phyloP scores from a whole-genome alignment of 257 asterid genomes.

The Misopates orontium region DNA sequence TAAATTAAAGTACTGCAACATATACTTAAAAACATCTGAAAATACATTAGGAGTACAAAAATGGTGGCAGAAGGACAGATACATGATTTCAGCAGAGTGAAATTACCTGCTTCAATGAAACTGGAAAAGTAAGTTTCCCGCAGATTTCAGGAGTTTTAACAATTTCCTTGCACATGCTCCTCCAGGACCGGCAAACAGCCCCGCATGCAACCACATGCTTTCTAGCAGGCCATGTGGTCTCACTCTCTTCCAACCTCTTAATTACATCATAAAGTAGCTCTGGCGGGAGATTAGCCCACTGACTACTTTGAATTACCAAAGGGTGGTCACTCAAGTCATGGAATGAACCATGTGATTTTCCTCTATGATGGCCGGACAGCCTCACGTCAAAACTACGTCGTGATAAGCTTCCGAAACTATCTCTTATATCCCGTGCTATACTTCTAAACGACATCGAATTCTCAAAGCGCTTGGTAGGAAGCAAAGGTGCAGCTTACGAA shows the following conservation, averaged over 20 bases:
- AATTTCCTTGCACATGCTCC: constrained; percentile 81
- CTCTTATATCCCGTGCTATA: constrained; percentile 86
- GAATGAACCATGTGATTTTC: constrained; percentile 71
- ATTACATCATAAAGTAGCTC: constrained; percentile 86
- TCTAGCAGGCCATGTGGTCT: constrained; percentile 91
- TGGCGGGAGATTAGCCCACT: constrained; percentile 94
- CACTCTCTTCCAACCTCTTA: constrained; percentile 88
- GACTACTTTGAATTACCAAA: constrained; percentile 59
- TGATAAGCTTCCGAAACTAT: constrained; percentile 85
- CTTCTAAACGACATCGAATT: constrained; percentile 86
- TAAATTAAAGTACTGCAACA: background rate
- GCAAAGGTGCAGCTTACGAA: background rate
- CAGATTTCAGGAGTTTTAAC: constrained; percentile 72
- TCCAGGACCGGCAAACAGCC: constrained; percentile 90
- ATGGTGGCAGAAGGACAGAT: background rate
- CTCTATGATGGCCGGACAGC: constrained; percentile 67
- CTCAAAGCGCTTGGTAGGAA: constrained; percentile 13
- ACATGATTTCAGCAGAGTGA: background rate
- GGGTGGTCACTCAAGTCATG: constrained; percentile 65
- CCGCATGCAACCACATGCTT: constrained; percentile 87
- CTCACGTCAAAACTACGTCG: constrained; percentile 76
- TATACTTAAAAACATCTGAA: background rate
- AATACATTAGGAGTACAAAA: background rate
- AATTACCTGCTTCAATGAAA: constrained; percentile 85
- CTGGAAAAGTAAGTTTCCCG: constrained; percentile 91